These are phyloP conservation scores for Agrocybe pediades DNA, from an alignment of 768 basidiomycete genomes.

Conservation along the genomic window DNA sequence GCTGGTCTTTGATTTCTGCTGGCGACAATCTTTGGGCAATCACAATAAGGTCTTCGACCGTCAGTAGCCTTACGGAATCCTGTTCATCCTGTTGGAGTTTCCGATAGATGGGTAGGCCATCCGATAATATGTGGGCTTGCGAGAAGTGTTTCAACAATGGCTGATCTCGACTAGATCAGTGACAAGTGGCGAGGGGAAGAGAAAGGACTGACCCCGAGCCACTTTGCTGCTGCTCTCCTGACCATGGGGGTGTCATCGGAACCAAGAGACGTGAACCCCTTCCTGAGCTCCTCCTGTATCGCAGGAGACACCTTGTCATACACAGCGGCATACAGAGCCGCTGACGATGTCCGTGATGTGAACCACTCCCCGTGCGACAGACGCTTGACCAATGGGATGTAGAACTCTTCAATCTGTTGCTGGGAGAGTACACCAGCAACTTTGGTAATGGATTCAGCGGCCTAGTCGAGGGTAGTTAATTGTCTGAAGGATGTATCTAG, in stretches of 20 bases:
- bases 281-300: slow-evolving; percentile 86
- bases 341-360: slow-evolving; percentile 94
- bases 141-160: slow-evolving; percentile 78
- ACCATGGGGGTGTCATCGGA: slow-evolving; percentile 99
- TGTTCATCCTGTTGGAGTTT: slow-evolving; percentile 95
- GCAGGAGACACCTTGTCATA: slow-evolving; percentile 76
- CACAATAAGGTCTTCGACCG: slow-evolving; percentile 93
- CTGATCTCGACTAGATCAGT: slow-evolving; percentile 40
- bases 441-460: slow-evolving; percentile 94
- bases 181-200: background rate
- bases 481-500: slow-evolving; percentile 8
- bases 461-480: slow-evolving; percentile 47
- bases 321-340: slow-evolving; percentile 88
- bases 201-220: slow-evolving; percentile 78
- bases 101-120: slow-evolving; percentile 90
- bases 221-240: slow-evolving; percentile 92
- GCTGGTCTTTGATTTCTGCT: slow-evolving; percentile 88
- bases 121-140: slow-evolving; percentile 79
- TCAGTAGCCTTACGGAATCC: slow-evolving; percentile 94
- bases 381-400: slow-evolving; percentile 88
- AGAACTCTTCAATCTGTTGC: slow-evolving; percentile 82
- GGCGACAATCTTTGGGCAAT: slow-evolving; percentile 85
- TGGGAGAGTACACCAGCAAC: slow-evolving; percentile 77
- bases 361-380: slow-evolving; percentile 97
- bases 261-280: slow-evolving; percentile 78